Evolutionary conservation across 1,284 basidiomycete genomes (phyloP), one percentile per base, ranked within the genome.

Genomic region (Rhodofomes roseus): DNA sequence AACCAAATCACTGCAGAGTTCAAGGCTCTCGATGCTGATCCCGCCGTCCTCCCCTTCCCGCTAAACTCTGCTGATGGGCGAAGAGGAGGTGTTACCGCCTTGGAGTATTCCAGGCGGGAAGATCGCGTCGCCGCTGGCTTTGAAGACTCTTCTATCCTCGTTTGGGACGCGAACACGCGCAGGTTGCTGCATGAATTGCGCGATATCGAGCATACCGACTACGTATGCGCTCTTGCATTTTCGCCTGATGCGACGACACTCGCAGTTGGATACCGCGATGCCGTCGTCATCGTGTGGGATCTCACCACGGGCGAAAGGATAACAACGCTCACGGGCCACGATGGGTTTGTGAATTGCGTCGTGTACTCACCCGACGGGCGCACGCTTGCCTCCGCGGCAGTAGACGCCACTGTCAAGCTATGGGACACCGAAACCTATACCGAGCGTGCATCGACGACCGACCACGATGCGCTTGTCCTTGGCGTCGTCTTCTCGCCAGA

Each of bases 111-210:
- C 2, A 60, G 62, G 1, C 52, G 65, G 58, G 68, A 66, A 20
- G 51, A 34, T 4, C 56, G 44, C 29, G 62, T 70, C 41, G 67
- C 67, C 2, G 67, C 63, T 1, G 68, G 70, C 1, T 65, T 58
- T 6, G 58, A 62, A 34, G 66, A 70, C 58, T 52, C 55, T 1
- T 57, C 59, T 6, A 58, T 72, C 23, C 53, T 64, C 34, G 34
- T 70, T 2, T 73, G 70, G 71, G 61, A 72, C 36, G 31, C 48
- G 25, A 20, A 11, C 23, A 64, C 60, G 37, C 60, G 64, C 22
- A 29, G 48, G 22, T 16, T 20, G 16, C 1, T 59, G 36, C 39
- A 20, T 37, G 57, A 58, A 41, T 57, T 60, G 50, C 29, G 34
- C 1, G 50, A 52, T 25, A 23, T 34, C 50, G 34, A 34, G 7